A percentile compares a stretch with the other conserved stretches of the same genome.
phyloP scores from a whole-genome alignment of 257 asterid species.

The Solanum sitiens region DNA sequence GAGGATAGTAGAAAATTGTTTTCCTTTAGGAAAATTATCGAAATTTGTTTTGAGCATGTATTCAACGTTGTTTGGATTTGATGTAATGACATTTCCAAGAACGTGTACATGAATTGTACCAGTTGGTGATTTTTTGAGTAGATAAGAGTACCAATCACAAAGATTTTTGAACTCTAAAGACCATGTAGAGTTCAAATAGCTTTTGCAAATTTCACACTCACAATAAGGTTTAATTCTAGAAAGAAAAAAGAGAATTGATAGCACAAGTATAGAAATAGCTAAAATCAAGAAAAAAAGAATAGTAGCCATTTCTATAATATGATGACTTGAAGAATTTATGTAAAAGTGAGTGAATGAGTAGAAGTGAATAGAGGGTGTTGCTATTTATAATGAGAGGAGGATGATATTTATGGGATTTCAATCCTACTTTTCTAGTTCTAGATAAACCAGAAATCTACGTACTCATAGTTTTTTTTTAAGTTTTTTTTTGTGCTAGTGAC shows the following conservation, averaged over 20 bases:
- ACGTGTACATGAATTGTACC: constrained; percentile 71
- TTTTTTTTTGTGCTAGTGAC: not conserved
- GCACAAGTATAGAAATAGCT: not conserved
- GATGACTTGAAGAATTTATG: not conserved
- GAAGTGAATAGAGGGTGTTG: not conserved
- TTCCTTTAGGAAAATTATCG: constrained; percentile 67
- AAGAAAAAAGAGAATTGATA: constrained; percentile 7
- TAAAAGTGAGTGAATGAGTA: not conserved
- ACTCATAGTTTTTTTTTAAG: not conserved
- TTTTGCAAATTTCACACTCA: constrained; percentile 47
- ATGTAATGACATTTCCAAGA: constrained; percentile 48
- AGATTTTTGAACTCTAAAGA: constrained; percentile 36
- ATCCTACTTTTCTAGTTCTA: not conserved
- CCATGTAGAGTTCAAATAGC: constrained; percentile 48
- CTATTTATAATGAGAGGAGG: not conserved
- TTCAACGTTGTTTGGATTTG: constrained; percentile 55
- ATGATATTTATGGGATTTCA: not conserved
- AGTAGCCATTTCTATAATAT: constrained; percentile 10
- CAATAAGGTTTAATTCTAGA: constrained; percentile 42
- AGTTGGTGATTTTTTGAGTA: constrained; percentile 38
- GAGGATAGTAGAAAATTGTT: constrained; percentile 39
- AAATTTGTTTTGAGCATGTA: constrained; percentile 59
- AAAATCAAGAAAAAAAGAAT: constrained; percentile 14
- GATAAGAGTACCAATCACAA: constrained; percentile 79
- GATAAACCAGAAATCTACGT: not conserved